Conservation (phyloP, 495 filamentous ascomycete genomes). For the Choiromyces venosus region DNA sequence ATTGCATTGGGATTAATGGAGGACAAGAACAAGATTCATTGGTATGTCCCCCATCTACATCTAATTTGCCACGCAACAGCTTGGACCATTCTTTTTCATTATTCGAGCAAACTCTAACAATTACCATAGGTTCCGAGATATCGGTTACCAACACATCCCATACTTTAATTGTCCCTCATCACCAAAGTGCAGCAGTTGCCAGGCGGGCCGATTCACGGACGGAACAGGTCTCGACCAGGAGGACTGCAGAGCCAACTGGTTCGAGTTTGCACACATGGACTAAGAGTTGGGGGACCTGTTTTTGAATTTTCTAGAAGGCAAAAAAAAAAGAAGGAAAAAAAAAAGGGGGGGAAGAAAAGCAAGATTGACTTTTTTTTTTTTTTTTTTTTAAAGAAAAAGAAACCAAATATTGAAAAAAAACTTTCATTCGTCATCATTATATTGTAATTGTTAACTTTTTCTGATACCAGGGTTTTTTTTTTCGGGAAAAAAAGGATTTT, state of each 20-base stretch:
- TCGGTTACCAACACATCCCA: conserved; percentile 96
- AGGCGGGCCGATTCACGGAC: conserved; percentile 76
- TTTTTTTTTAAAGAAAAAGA: not conserved
- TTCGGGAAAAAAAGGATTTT: not conserved
- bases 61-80: not conserved
- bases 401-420: not conserved
- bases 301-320: conserved; percentile 10
- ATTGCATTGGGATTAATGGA: conserved; percentile 93
- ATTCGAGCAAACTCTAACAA: not conserved
- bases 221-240: conserved; percentile 80
- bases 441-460: not conserved
- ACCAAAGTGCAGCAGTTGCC: conserved; percentile 86
- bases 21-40: conserved; percentile 85
- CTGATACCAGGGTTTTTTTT: not conserved
- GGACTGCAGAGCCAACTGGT: conserved; percentile 95
- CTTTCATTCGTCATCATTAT: not conserved
- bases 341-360: not conserved
- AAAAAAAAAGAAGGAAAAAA: not conserved
- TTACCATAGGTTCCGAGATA: conserved; percentile 93
- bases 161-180: conserved; percentile 98
- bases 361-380: conserved; percentile 4
- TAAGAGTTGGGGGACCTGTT: conserved; percentile 44
- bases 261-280: conserved; percentile 83
- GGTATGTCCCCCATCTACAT: conserved; percentile 57
- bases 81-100: not conserved